Base-by-base conservation (phyloP, 371 early-diverging fungal species). In the Mucor saturninus region DNA sequence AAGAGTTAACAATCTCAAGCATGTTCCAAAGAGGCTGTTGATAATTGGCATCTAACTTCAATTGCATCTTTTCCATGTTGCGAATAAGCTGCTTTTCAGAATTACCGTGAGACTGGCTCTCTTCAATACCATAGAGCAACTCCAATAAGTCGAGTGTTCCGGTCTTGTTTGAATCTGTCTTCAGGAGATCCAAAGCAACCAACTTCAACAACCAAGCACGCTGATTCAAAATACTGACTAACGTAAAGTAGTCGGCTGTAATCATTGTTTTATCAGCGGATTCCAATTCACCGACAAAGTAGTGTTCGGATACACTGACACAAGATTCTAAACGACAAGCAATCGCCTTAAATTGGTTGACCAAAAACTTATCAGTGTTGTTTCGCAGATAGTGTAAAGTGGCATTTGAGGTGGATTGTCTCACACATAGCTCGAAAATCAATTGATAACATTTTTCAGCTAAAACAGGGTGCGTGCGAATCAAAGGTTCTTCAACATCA, bases 171-270 rank as follows among this genome's bases (percentile, higher is more conserved):
- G 29, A 2, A 13, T 14, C 4, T 4, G 28, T 50, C 26, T 76
- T 74, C 53, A 90, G 94, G 40, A 94, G 74, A 68, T 94, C 95
- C 48, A 96, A 66, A 1, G 95, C 92, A n/a, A 92, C 69, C 42
- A 86, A 72, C 54, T 91, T 83, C 78, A 95, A 79, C 14, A 95
- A 72, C 95, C 95, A 96, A 2, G 94, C 86, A 29, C 93, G 89
- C 53, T 91, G 92, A 60, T 93, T 84, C 48, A 95, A 80, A 57
- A 85, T 85, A 9, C 91, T 86, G 26, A 79, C 61, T 30, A 86
- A 52, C 8, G 74, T 76, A 56, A 73, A 65, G 43, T 84, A 80
- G 50, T 84, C 81, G 15, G 71, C 73, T n/a, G 64, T 59, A 55
- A 76, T 49, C 4, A 52, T 49, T 0, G 71, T 64, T 14, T 65